phyloP scores from a whole-genome alignment of 257 asterid species.

The Penstemon barbatus region DNA sequence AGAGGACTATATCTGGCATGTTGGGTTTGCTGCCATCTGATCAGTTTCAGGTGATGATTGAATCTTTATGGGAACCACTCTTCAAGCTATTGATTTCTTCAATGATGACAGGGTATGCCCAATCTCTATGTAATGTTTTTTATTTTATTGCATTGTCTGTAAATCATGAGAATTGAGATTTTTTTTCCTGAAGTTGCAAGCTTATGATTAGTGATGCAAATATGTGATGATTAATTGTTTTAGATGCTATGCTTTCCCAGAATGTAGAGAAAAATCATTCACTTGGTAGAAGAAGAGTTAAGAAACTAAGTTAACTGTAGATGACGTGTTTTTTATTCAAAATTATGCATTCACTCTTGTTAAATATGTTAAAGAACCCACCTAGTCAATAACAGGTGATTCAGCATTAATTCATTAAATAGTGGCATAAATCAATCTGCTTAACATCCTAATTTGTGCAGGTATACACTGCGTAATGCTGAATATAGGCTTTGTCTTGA shows the following conservation, averaged over 20 bases:
- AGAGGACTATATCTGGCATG: conserved; percentile 93
- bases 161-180: neutral
- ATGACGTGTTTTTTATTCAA: neutral
- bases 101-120: conserved; percentile 88
- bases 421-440: neutral
- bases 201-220: neutral
- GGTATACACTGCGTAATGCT: conserved; percentile 91
- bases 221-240: neutral
- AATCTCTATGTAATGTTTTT: neutral
- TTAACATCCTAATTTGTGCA: conserved; percentile 30
- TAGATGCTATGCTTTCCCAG: neutral
- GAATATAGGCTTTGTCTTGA: conserved; percentile 92
- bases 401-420: neutral
- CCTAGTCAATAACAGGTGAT: neutral
- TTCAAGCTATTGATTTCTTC: conserved; percentile 88
- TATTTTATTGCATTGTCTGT: neutral
- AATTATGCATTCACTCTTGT: neutral
- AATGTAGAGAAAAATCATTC: neutral
- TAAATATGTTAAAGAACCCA: neutral
- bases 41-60: conserved; percentile 86
- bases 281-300: neutral
- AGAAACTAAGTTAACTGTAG: neutral
- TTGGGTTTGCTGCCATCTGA: conserved; percentile 91
- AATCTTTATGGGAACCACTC: conserved; percentile 89
- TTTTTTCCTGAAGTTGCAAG: neutral